Percentiles rank a stretch among this genome's conserved stretches.
Conservation (phyloP, 2,329 filamentous ascomycete genomes). For the Ascochyta viciae-villosae region DNA sequence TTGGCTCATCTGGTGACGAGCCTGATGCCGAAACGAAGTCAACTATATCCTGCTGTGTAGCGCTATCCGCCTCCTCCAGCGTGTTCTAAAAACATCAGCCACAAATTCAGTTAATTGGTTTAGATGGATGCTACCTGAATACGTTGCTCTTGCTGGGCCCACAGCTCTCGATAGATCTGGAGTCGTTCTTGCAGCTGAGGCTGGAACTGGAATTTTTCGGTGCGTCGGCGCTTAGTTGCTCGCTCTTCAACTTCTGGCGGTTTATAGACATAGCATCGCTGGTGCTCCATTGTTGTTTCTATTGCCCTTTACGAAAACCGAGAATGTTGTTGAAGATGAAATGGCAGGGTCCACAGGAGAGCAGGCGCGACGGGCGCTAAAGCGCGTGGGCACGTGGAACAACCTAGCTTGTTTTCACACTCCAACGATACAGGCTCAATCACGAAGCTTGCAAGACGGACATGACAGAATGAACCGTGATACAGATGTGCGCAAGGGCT, state of each 20-base stretch:
- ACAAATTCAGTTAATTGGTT: background rate
- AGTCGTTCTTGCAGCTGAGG: conserved; percentile 57
- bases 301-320: background rate
- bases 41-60: conserved; percentile 48
- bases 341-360: conserved; percentile 12
- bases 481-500: background rate
- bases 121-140: conserved; percentile 61
- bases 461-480: background rate
- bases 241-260: conserved; percentile 44
- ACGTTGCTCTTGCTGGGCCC: conserved; percentile 68
- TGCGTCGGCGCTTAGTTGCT: conserved; percentile 52
- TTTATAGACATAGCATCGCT: conserved; percentile 57
- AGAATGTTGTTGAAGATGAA: conserved; percentile 13
- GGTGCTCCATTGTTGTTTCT: conserved; percentile 53
- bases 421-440: background rate
- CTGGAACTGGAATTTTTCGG: conserved; percentile 37
- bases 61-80: conserved; percentile 50
- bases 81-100: conserved; percentile 39
- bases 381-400: conserved; percentile 37
- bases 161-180: conserved; percentile 67
- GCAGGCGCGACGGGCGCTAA: conserved; percentile 22
- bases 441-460: too few relatives aligned
- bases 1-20: conserved; percentile 26
- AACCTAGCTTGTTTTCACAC: conserved; percentile 7
- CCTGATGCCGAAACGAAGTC: conserved; percentile 48